These are phyloP conservation scores for Eucalyptus rudis DNA, from an alignment of 345 rosid species.

Conservation along the genomic window DNA sequence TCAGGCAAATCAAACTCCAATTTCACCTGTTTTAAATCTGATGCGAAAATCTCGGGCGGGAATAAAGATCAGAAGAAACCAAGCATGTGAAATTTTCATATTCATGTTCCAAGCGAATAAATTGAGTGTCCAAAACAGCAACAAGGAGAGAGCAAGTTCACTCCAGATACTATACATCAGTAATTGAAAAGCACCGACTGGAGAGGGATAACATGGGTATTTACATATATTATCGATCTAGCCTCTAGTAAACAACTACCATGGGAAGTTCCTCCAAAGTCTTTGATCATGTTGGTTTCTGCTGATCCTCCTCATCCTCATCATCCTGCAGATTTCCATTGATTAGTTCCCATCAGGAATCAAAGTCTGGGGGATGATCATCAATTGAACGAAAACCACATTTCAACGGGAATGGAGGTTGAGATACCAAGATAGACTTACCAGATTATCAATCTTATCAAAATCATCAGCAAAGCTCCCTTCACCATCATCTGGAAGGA, in stretches of 20 bases:
- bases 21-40: neutral
- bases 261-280: neutral
- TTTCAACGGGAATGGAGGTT: neutral
- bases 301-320: neutral
- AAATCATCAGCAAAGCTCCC: constrained; percentile 75
- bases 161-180: neutral
- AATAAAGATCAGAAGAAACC: neutral
- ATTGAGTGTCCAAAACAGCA: neutral
- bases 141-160: neutral
- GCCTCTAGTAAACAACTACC: neutral
- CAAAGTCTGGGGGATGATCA: neutral
- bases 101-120: neutral
- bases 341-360: neutral
- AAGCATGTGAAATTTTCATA: neutral
- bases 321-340: neutral
- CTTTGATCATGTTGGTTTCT: neutral
- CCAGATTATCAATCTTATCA: constrained; percentile 82
- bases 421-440: constrained; percentile 16
- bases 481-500: constrained; percentile 50
- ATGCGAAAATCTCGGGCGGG: neutral
- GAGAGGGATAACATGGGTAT: neutral
- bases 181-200: neutral
- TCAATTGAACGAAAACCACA: neutral
- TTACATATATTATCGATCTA: neutral
- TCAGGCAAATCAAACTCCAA: neutral